Evolutionary conservation across 2,329 filamentous ascomycete genomes (phyloP).

Genomic region (Colletotrichum graminicola): DNA sequence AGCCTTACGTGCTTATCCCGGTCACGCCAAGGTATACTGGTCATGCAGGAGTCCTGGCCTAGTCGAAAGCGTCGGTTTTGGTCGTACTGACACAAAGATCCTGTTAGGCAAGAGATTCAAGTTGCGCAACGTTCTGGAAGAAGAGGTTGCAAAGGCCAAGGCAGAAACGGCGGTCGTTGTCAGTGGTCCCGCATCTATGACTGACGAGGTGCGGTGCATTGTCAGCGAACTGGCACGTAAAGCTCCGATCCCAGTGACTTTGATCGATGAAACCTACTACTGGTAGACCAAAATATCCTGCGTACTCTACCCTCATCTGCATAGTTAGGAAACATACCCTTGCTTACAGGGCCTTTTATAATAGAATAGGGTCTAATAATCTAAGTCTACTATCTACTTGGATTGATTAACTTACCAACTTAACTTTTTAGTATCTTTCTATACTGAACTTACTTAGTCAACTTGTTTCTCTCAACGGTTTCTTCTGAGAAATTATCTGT

Average conservation of each 20-base stretch:
- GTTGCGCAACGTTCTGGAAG: neutral
- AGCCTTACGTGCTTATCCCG: neutral
- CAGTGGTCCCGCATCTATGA: neutral
- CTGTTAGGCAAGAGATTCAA: neutral
- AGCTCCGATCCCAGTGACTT: neutral
- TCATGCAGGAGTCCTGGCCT: neutral
- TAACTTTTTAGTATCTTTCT: too few relatives aligned
- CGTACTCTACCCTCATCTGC: too few relatives aligned
- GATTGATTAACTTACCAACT: too few relatives aligned
- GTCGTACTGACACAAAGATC: neutral
- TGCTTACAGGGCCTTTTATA: too few relatives aligned
- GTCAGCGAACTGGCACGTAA: neutral
- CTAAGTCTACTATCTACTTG: too few relatives aligned
- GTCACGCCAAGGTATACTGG: constrained; percentile 1
- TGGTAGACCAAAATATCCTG: neutral
- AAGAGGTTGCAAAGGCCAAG: neutral
- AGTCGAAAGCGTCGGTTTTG: neutral
- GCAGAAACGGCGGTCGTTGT: neutral
- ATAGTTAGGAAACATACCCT: too few relatives aligned
- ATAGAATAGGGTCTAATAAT: too few relatives aligned
- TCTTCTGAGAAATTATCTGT: too few relatives aligned
- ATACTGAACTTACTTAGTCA: too few relatives aligned
- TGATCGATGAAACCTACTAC: constrained; percentile 1
- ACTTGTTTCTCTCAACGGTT: too few relatives aligned
- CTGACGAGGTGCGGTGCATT: neutral